Conservation (phyloP, 2,329 filamentous ascomycete genomes). For the Microcyclospora tardicrescens region DNA sequence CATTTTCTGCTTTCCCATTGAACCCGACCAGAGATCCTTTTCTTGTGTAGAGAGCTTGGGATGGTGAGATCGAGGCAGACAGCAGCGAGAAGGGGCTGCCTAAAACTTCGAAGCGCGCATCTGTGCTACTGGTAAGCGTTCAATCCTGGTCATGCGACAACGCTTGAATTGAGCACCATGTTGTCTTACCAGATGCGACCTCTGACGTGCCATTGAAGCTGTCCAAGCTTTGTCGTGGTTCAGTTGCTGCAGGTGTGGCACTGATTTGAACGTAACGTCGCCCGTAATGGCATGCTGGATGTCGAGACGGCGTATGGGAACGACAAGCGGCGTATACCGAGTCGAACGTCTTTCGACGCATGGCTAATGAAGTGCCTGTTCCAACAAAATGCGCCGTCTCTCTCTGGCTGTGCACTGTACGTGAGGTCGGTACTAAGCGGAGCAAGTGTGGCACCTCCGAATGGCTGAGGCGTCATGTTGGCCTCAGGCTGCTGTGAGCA, state of each 20-base stretch:
- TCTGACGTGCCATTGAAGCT: slow-evolving; percentile 7
- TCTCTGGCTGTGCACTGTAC: too few species aligned
- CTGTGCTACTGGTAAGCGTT: slow-evolving; percentile 33
- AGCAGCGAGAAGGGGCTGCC: slow-evolving; percentile 87
- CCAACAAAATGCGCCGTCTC: too few species aligned
- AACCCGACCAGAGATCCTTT: slow-evolving; percentile 83
- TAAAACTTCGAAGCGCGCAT: slow-evolving; percentile 88
- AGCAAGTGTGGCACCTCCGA: too few species aligned
- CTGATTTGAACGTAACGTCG: slow-evolving; percentile 33
- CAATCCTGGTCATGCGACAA: slow-evolving; percentile 1
- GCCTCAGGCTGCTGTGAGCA: background rate
- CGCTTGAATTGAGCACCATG: background rate
- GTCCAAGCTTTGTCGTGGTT: slow-evolving; percentile 26
- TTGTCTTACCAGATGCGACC: background rate
- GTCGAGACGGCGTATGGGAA: slow-evolving; percentile 6
- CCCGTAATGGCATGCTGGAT: slow-evolving; percentile 1
- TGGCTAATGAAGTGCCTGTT: slow-evolving; percentile 4
- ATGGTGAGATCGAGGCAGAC: slow-evolving; percentile 83
- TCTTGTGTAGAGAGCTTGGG: slow-evolving; percentile 83
- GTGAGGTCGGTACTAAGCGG: too few species aligned
- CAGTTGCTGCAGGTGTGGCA: slow-evolving; percentile 28
- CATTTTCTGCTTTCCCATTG: slow-evolving; percentile 82
- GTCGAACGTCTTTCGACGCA: slow-evolving; percentile 20
- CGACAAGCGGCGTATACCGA: slow-evolving; percentile 17
- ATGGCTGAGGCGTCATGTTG: too few species aligned